Conservation (phyloP, 495 filamentous ascomycete genomes). For the Neurospora sp. region DNA sequence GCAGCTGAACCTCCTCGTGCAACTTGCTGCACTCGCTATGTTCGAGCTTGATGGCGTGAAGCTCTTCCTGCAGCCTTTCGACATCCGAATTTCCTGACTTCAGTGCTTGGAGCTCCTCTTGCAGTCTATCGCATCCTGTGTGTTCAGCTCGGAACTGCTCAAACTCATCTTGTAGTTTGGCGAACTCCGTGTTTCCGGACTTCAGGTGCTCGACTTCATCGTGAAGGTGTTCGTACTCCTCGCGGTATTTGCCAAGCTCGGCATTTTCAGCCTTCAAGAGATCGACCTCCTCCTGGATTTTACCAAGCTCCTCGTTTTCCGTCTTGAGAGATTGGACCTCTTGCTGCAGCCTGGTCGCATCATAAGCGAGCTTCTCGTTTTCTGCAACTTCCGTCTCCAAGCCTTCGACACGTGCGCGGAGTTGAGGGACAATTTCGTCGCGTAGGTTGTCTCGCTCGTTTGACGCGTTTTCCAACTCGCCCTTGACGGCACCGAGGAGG, state of each 20-base stretch:
- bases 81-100: neutral
- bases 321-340: constrained; percentile 60
- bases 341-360: constrained; percentile 69
- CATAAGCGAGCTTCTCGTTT: constrained; percentile 58
- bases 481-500: constrained; percentile 69
- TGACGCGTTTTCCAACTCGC: constrained; percentile 68
- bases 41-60: neutral
- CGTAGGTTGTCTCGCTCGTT: constrained; percentile 88
- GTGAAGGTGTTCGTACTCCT: neutral
- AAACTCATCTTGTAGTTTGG: constrained; percentile 1
- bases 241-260: neutral
- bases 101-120: neutral
- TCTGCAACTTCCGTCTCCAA: constrained; percentile 59
- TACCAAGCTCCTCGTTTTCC: constrained; percentile 40
- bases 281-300: constrained; percentile 1
- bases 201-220: no score
- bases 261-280: constrained; percentile 1
- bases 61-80: neutral
- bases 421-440: constrained; percentile 71
- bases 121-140: neutral
- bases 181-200: constrained; percentile 41
- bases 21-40: constrained; percentile 37
- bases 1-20: constrained; percentile 62
- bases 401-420: constrained; percentile 65
- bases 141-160: constrained; percentile 1